Base-by-base conservation (phyloP, 2,329 filamentous ascomycete genomes). In the Aspergillus tanneri region DNA sequence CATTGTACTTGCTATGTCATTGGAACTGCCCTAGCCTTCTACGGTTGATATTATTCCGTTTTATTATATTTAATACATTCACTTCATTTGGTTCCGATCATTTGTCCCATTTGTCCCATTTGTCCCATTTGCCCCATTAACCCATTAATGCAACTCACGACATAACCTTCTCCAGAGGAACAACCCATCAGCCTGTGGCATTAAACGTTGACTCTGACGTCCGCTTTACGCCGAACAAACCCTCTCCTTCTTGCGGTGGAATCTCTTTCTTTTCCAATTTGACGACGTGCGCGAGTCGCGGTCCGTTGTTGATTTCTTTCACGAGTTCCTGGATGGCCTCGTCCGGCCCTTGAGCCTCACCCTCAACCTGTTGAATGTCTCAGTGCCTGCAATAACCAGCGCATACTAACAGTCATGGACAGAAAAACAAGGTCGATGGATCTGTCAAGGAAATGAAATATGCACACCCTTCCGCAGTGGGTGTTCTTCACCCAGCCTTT, bases 321-420 rank as follows among this genome's bases (percentile, higher is more conserved):
- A 95, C 72, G 56, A 96, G 86, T 46, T 83, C 80, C 43, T 83
- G 71, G 21, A 97, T 67, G 2, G 78, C 71, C 0, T 82, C 78
- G 1, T 84, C 77, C 2, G 80, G 76, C 23, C 90, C 91, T 66
- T 97, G 92, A 4, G 86, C 90, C 72, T 96, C 91, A 21, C 92
- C 92, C 63, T 89, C 83, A 38, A 97, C 91, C 89, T 96, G 56
- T 3, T 7, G 14, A 19, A 7, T 25, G 24, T 7, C 12, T 11
- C 14, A 24, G 18, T 18, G 7, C 12, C 2, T 12, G 2, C 7
- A n/a, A n/a, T n/a, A n/a, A n/a, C n/a, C n/a, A n/a, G n/a, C n/a
- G n/a, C n/a, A n/a, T n/a, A n/a, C n/a, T n/a, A n/a, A n/a, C n/a
- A n/a, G n/a, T n/a, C n/a, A n/a, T n/a, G n/a, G n/a, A n/a, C n/a